Conservation (phyloP, 169 alveolate genomes). For the Eimeria acervulina region DNA sequence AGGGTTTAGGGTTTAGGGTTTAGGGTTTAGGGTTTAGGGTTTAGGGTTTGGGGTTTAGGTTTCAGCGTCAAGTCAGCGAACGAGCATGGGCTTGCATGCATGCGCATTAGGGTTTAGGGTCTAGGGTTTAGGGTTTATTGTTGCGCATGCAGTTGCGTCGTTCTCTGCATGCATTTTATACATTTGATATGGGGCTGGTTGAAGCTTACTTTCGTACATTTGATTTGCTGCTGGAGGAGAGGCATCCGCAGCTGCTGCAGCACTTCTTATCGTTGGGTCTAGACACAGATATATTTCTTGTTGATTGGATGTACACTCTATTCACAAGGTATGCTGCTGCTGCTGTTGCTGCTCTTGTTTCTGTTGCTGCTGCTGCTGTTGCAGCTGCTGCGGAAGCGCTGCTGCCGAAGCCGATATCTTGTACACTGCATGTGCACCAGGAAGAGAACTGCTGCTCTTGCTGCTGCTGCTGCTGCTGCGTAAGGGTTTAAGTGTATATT, state of each 20-base stretch:
- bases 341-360: not conserved
- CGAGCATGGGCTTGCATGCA: not conserved
- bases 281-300: conserved; percentile 70
- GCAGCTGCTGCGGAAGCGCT: not conserved
- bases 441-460: not conserved
- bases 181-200: conserved; percentile 79
- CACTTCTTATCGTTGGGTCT: conserved; percentile 50
- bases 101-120: not conserved
- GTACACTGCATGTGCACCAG: no score
- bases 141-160: conserved; percentile 66
- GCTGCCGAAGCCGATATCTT: no score
- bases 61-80: no score
- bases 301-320: conserved; percentile 85
- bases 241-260: conserved; percentile 63
- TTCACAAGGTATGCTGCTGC: conserved; percentile 71
- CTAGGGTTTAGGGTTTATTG: not conserved
- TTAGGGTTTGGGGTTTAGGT: not conserved
- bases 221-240: conserved; percentile 76
- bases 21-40: not conserved
- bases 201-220: conserved; percentile 77
- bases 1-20: not conserved
- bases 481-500: no score
- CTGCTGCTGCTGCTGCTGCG: conserved; percentile 26
- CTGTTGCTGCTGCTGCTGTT: not conserved
- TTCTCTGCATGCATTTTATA: conserved; percentile 82